phyloP scores from a whole-genome alignment of 2,329 filamentous ascomycete genomes.

The Septoria linicola region DNA sequence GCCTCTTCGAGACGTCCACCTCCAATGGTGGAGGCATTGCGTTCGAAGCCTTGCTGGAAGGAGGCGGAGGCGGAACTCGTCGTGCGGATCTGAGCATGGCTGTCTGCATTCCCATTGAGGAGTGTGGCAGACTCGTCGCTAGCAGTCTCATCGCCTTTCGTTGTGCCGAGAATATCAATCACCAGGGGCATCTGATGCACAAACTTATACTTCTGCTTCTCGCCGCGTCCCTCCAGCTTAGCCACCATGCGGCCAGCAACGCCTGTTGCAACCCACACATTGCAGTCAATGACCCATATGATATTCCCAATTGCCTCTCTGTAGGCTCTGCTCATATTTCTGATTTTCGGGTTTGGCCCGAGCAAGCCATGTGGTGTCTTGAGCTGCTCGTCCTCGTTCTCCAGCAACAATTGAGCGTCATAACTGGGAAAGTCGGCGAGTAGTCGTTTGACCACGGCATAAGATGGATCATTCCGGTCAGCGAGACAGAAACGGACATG shows the following conservation, averaged over 20 bases:
- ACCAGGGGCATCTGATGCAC: constrained; percentile 91
- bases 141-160: constrained; percentile 29
- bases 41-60: constrained; percentile 22
- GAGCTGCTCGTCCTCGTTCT: constrained; percentile 75
- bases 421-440: constrained; percentile 69
- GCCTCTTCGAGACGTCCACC: constrained; percentile 89
- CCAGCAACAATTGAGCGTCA: constrained; percentile 73
- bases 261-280: constrained; percentile 82
- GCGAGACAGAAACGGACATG: constrained; percentile 82
- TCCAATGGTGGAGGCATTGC: constrained; percentile 43
- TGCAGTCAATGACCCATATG: constrained; percentile 94
- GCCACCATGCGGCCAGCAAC: constrained; percentile 88
- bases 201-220: constrained; percentile 68
- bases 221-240: constrained; percentile 68
- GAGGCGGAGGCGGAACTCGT: constrained; percentile 30
- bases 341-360: constrained; percentile 96
- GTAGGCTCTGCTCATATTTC: constrained; percentile 93
- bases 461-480: constrained; percentile 71
- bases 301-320: constrained; percentile 83
- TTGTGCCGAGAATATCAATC: constrained; percentile 61
- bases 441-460: constrained; percentile 69
- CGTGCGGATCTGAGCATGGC: constrained; percentile 24
- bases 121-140: no score
- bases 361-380: constrained; percentile 56
- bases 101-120: constrained; percentile 15